Conservation (phyloP, 2,329 filamentous ascomycete species). For the Diplodia intermedia region DNA sequence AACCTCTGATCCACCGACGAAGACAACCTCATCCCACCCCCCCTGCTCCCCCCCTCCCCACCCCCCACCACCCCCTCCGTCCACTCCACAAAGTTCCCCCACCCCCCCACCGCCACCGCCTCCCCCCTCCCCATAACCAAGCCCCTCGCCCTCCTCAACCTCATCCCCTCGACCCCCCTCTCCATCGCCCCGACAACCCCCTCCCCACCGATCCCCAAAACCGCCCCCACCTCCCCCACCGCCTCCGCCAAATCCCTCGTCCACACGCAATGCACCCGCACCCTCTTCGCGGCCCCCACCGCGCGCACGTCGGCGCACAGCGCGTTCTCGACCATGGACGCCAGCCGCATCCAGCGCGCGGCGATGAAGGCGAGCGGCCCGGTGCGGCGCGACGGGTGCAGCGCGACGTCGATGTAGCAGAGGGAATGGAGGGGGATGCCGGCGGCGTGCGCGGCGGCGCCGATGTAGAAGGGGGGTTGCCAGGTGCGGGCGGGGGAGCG, state of each 20-base stretch:
- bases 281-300: rapidly evolving
- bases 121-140: neutral
- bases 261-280: neutral
- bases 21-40: neutral
- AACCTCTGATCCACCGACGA: conserved; percentile 5
- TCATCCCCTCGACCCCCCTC: neutral
- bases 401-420: neutral
- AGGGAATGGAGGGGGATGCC: neutral
- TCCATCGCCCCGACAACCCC: neutral
- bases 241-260: neutral
- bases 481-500: neutral
- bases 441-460: neutral
- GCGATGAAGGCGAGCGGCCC: neutral
- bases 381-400: neutral
- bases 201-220: neutral
- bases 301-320: neutral
- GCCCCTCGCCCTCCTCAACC: neutral
- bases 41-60: neutral
- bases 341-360: neutral
- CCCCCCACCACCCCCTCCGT: too few species aligned
- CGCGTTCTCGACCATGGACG: neutral
- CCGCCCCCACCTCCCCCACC: neutral
- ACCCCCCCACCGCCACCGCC: neutral
- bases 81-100: conserved; percentile 9
- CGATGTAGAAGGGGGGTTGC: neutral